A percentile compares a stretch with the other conserved stretches of the same genome.
Conservation (phyloP, 129 eudicot genomes). For the Chrysanthemum makinoi region DNA sequence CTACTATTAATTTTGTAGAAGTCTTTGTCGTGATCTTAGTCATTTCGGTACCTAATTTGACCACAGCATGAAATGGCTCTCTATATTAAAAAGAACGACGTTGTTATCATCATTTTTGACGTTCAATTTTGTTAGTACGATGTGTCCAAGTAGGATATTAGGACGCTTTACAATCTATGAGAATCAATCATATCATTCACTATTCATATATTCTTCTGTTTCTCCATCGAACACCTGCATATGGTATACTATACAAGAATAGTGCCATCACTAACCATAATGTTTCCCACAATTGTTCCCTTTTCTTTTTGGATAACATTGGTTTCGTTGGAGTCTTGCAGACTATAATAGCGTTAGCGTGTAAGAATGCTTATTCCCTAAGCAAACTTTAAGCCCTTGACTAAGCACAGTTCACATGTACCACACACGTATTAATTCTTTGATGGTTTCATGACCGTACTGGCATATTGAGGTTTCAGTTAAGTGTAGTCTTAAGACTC, state of each 20-base stretch:
- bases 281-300: not conserved
- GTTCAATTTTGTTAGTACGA: not conserved
- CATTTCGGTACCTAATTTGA: slow-evolving; percentile 10
- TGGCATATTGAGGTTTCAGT: too few species aligned
- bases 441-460: too few species aligned
- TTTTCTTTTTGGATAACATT: not conserved
- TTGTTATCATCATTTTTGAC: not conserved
- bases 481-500: too few species aligned
- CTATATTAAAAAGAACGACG: slow-evolving; percentile 7
- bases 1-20: not conserved
- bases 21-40: not conserved
- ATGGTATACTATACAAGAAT: not conserved
- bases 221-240: not conserved
- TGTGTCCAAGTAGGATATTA: not conserved
- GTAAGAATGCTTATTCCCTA: too few species aligned
- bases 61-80: not conserved
- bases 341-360: too few species aligned
- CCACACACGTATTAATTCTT: too few species aligned
- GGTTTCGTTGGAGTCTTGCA: too few species aligned
- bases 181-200: not conserved
- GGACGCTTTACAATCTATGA: not conserved
- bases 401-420: too few species aligned
- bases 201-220: not conserved
- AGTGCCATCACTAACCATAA: slow-evolving; percentile 1
- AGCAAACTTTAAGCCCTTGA: too few species aligned